Evolutionary conservation across 192 early-diverging fungal species (phyloP).

Genomic region (Backusella australiensis): DNA sequence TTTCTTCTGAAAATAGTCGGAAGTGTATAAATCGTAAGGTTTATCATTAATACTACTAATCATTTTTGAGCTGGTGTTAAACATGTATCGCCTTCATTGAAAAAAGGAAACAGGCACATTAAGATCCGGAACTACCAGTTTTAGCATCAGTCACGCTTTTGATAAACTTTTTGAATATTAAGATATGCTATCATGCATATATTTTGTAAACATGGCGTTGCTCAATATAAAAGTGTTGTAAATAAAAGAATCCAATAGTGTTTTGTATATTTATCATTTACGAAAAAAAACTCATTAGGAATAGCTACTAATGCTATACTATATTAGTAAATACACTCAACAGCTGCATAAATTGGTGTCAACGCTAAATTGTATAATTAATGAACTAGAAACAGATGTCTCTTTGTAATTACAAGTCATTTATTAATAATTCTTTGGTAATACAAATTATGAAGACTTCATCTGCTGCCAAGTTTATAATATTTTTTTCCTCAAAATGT

Average conservation of each 20-base stretch:
- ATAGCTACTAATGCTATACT: neutral
- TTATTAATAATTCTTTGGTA: too few relatives aligned
- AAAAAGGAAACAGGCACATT: neutral
- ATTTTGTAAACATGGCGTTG: too few relatives aligned
- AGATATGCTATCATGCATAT: too few relatives aligned
- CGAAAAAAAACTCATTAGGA: neutral
- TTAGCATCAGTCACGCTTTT: neutral
- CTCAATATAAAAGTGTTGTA: neutral
- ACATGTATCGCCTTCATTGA: neutral
- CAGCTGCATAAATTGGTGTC: too few relatives aligned
- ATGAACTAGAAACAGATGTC: too few relatives aligned
- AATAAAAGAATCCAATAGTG: neutral
- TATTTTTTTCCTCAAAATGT: too few relatives aligned
- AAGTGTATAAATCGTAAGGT: neutral
- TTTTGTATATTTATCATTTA: neutral
- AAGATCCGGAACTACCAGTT: neutral
- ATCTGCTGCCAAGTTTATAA: too few relatives aligned
- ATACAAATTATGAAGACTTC: too few relatives aligned
- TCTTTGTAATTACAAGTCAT: too few relatives aligned
- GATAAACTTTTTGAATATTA: too few relatives aligned
- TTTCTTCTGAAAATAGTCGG: neutral
- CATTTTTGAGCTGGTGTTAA: neutral
- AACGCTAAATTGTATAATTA: too few relatives aligned
- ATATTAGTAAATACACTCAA: too few relatives aligned
- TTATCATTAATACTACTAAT: neutral